Base-by-base conservation (phyloP, 345 rosid genomes). In the Lenwebbia sp. region DNA sequence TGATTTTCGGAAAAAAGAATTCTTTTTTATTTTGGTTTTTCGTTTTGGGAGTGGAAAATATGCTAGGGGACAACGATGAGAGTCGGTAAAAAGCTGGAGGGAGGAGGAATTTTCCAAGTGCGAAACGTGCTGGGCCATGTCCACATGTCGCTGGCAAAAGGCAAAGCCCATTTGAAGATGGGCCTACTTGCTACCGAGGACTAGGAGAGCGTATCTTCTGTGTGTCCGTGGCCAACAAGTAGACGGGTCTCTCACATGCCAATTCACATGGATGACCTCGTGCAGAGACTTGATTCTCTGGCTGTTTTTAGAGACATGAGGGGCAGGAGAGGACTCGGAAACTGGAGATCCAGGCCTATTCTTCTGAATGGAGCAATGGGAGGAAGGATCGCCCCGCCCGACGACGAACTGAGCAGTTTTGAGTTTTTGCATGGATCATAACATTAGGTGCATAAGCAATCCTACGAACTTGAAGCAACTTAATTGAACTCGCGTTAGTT, bases 1-100 rank as follows among this genome's bases (percentile, higher is more conserved):
- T 62, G 6, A 15, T 62, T 62, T 15, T 15, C 13, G 13, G 2
- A 49, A 49, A 49, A 49, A 49, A 10, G 3, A 7, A 15, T 14
- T 62, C 33, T 15, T 62, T 28, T 15, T 1, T 0, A 1, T 0
- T 1, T 56, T 10, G 7, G 54, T 53, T 14, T 3, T 28, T 7
- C 9, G 11, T 62, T 30, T 30, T 62, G 41, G 76, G 15, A 62
- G 76, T 9, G 41, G 76, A 62, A 62, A 62, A 65, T 62, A 30
- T 4, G 5, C 11, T 0, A 30, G 41, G 28, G 8, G 2, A 58
- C 33, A n/a, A 58, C 1, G 1, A 0, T 3, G 19, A 15, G 5
- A 62, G 75, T 9, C 1, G 56, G 23, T 28, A 30, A 7, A 58
- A 62, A 62, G 65, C 4, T 3, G 70, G 41, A 30, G 75, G 5